A percentile compares a stretch with the other conserved stretches of the same genome.
These are phyloP conservation scores for Starmerella stellata DNA, from an alignment of 805 yeast genomes.

Conservation along the genomic window DNA sequence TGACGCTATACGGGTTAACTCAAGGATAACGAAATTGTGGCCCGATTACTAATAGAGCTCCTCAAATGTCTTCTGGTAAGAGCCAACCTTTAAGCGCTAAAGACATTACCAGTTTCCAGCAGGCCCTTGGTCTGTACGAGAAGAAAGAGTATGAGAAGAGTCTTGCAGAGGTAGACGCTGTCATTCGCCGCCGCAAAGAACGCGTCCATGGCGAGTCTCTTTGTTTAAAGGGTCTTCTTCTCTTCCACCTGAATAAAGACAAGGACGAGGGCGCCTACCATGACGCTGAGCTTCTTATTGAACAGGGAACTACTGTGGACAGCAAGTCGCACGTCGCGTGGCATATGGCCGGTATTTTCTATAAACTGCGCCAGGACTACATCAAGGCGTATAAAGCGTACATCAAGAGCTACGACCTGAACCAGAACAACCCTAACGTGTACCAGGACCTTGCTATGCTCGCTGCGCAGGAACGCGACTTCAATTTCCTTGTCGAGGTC, in stretches of 20 bases:
- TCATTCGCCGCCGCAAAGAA: conserved; percentile 54
- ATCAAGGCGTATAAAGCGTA: conserved; percentile 64
- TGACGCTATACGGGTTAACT: too few species aligned
- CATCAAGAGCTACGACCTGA: conserved; percentile 53
- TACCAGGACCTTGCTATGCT: conserved; percentile 64
- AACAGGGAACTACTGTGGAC: conserved; percentile 42
- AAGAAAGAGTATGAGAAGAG: conserved; percentile 74
- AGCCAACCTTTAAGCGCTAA: conserved; percentile 24
- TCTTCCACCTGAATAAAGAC: conserved; percentile 36
- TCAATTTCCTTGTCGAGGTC: conserved; percentile 38
- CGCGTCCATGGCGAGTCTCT: conserved; percentile 50
- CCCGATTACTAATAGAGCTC: too few species aligned
- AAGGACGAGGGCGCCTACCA: not conserved
- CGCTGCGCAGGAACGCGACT: conserved; percentile 68
- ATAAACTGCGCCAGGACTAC: conserved; percentile 51
- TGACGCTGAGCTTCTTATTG: conserved; percentile 47
- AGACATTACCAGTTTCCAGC: conserved; percentile 60
- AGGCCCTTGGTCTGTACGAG: conserved; percentile 71
- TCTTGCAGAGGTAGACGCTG: conserved; percentile 51
- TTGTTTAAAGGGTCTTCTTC: conserved; percentile 65
- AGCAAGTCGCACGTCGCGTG: conserved; percentile 50
- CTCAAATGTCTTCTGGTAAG: not conserved
- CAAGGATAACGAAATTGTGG: too few species aligned
- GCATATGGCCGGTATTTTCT: conserved; percentile 74
- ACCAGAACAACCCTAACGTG: conserved; percentile 60